Conservation (phyloP, 192 early-diverging fungal genomes). For the Jimgerdemannia flammicorona region DNA sequence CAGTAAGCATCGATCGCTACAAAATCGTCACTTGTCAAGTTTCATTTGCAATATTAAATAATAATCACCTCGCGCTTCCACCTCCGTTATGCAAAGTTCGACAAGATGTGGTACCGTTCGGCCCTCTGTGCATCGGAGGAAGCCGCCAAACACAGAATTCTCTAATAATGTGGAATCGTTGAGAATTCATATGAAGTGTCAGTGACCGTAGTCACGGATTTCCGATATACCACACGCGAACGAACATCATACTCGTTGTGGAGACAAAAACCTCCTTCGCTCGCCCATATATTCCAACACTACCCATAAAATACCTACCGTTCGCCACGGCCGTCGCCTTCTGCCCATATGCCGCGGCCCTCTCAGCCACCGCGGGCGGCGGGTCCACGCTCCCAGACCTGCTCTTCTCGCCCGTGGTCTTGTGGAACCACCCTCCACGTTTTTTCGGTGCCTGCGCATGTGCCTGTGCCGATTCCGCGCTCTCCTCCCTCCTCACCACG, state of each 20-base stretch:
- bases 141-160: constrained; percentile 33
- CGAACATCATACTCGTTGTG: too few relatives aligned
- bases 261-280: too few relatives aligned
- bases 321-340: not conserved
- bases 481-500: not conserved
- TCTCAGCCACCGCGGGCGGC: not conserved
- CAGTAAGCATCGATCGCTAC: too few relatives aligned
- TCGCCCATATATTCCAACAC: not conserved
- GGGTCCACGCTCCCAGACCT: not conserved
- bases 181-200: too few relatives aligned
- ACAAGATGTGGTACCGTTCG: constrained; percentile 56
- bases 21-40: not conserved
- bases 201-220: too few relatives aligned
- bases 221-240: too few relatives aligned
- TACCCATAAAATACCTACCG: not conserved
- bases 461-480: not conserved
- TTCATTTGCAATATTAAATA: not conserved
- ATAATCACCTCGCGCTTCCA: constrained; percentile 54
- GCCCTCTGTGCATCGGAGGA: constrained; percentile 23
- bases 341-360: not conserved
- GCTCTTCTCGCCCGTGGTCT: not conserved
- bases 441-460: not conserved
- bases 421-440: not conserved
- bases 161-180: not conserved
- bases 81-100: constrained; percentile 65